phyloP scores from a whole-genome alignment of 345 rosid genomes.

The Cardamine occulta region DNA sequence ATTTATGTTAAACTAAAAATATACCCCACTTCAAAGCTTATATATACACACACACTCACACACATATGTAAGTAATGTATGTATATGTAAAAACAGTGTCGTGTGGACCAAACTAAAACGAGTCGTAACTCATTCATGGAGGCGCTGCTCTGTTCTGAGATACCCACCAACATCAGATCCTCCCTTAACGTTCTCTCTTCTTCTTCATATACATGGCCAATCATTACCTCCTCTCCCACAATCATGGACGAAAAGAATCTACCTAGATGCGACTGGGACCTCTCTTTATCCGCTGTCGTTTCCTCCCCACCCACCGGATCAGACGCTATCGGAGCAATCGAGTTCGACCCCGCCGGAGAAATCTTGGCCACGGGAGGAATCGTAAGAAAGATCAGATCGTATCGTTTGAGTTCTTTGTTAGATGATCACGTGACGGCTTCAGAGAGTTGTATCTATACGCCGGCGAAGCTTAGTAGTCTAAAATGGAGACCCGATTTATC shows the following conservation, averaged over 20 bases:
- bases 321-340: conserved; percentile 75
- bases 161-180: conserved; percentile 41
- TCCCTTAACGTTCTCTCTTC: conserved; percentile 30
- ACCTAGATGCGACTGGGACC: conserved; percentile 69
- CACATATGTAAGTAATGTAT: conserved; percentile 4
- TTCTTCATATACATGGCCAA: conserved; percentile 61
- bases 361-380: conserved; percentile 86
- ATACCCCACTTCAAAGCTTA: neutral
- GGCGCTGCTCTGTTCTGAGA: conserved; percentile 52
- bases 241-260: conserved; percentile 29
- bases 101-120: conserved; percentile 38
- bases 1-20: neutral
- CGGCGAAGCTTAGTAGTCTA: conserved; percentile 88
- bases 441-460: conserved; percentile 68
- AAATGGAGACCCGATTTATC: conserved; percentile 69
- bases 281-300: conserved; percentile 56
- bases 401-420: conserved; percentile 53
- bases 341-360: conserved; percentile 63
- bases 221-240: conserved; percentile 48
- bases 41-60: conserved; percentile 28
- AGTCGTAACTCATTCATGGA: conserved; percentile 44
- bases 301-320: conserved; percentile 50
- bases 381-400: conserved; percentile 76
- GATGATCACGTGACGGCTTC: conserved; percentile 54
- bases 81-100: conserved; percentile 24